These are phyloP conservation scores for Citeromyces matritensis DNA, from an alignment of 805 yeast species.

Conservation along the genomic window DNA sequence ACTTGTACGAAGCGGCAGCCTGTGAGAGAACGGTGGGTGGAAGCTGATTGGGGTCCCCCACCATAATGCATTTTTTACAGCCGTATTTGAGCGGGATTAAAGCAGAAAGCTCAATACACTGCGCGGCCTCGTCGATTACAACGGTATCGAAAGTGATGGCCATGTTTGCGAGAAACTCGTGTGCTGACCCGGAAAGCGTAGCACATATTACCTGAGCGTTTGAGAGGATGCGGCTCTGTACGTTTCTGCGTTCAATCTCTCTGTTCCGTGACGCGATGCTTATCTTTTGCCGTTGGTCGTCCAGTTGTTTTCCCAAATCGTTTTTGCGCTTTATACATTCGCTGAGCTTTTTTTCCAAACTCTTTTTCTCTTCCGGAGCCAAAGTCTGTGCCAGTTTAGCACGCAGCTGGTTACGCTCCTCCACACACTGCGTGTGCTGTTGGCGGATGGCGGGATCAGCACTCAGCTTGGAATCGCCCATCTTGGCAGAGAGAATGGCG, in stretches of 20 bases:
- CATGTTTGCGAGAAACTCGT: constrained; percentile 63
- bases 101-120: constrained; percentile 85
- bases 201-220: constrained; percentile 82
- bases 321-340: constrained; percentile 43
- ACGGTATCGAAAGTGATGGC: constrained; percentile 79
- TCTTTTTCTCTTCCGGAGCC: constrained; percentile 26
- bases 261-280: constrained; percentile 56
- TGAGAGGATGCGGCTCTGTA: constrained; percentile 57
- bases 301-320: constrained; percentile 58
- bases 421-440: constrained; percentile 34
- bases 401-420: constrained; percentile 42
- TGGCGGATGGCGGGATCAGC: constrained; percentile 33
- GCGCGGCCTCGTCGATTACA: constrained; percentile 94
- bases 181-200: constrained; percentile 90
- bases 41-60: constrained; percentile 95
- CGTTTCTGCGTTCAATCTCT: constrained; percentile 63
- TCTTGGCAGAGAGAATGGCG: constrained; percentile 24
- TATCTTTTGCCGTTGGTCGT: constrained; percentile 62
- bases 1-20: constrained; percentile 63
- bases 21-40: constrained; percentile 95
- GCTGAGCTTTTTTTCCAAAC: constrained; percentile 11
- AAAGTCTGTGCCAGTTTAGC: constrained; percentile 14
- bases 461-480: constrained; percentile 13
- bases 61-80: constrained; percentile 83
- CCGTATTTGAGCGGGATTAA: constrained; percentile 89